Evolutionary conservation across 169 alveolate genomes (phyloP).

Genomic region (Plasmodium relictum): DNA sequence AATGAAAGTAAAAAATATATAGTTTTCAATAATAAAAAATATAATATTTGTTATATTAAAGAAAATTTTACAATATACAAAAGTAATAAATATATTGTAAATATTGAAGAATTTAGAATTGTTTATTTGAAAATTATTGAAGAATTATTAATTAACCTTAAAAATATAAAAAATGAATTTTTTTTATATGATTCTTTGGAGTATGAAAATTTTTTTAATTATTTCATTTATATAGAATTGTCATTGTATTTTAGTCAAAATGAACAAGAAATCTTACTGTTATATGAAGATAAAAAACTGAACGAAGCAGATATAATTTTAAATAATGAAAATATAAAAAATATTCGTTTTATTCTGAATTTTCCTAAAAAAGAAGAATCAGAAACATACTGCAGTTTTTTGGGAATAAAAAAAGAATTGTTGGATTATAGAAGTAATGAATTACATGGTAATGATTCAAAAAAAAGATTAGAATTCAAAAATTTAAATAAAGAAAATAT

Average conservation of each 20-base stretch:
- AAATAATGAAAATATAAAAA: constrained; percentile 42
- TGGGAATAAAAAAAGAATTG: constrained; percentile 1
- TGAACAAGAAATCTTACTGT: constrained; percentile 23
- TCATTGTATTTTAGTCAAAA: constrained; percentile 71
- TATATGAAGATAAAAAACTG: constrained; percentile 29
- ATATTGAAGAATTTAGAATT: constrained; percentile 41
- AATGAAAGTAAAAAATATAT: neutral
- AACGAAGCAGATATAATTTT: constrained; percentile 19
- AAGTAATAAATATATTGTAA: constrained; percentile 23
- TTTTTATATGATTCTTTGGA: constrained; percentile 58
- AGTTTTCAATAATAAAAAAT: neutral
- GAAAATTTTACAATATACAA: constrained; percentile 36
- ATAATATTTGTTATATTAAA: constrained; percentile 11
- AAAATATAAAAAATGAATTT: constrained; percentile 29
- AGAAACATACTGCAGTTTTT: neutral
- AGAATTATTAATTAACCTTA: constrained; percentile 16
- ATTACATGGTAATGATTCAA: neutral
- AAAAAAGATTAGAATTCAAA: neutral
- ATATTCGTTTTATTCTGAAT: constrained; percentile 34
- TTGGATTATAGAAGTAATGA: neutral
- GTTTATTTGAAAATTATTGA: constrained; percentile 47
- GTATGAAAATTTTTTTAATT: constrained; percentile 46
- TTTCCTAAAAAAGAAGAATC: constrained; percentile 10
- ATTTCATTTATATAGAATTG: constrained; percentile 43
- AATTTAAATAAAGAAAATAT: constrained; percentile 10